Evolutionary conservation across 768 basidiomycete genomes (phyloP).

Genomic region (Auriculariales sp.): DNA sequence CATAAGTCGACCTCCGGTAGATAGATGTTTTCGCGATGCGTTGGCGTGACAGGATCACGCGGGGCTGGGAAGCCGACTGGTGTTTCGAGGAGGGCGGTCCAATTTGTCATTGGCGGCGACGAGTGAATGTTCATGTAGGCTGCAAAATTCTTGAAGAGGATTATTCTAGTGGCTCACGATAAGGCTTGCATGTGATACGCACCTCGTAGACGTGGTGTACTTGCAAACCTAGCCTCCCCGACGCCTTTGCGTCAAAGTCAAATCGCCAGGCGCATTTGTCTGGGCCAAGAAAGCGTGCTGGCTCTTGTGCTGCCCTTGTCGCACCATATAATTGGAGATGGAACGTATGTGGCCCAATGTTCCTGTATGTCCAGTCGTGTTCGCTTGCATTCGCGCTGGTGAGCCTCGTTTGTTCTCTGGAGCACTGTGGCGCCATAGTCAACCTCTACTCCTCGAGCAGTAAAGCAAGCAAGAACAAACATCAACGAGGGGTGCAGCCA

Average conservation of each 20-base stretch:
- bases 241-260: background rate
- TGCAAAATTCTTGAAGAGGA: background rate
- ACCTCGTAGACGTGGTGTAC: conserved; percentile 1
- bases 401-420: background rate
- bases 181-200: too few relatives aligned
- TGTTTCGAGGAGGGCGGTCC: background rate
- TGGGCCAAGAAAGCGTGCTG: background rate
- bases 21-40: background rate
- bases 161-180: too few relatives aligned
- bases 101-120: background rate
- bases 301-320: background rate
- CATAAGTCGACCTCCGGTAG: background rate
- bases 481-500: background rate
- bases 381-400: background rate
- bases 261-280: background rate
- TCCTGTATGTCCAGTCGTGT: background rate
- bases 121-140: background rate
- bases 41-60: background rate
- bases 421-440: background rate
- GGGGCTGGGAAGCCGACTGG: background rate
- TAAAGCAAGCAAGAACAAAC: background rate
- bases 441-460: background rate
- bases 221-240: background rate
- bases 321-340: background rate
- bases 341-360: background rate